Base-by-base conservation (phyloP, 306 rosid genomes). In the Lathyrus sativus region DNA sequence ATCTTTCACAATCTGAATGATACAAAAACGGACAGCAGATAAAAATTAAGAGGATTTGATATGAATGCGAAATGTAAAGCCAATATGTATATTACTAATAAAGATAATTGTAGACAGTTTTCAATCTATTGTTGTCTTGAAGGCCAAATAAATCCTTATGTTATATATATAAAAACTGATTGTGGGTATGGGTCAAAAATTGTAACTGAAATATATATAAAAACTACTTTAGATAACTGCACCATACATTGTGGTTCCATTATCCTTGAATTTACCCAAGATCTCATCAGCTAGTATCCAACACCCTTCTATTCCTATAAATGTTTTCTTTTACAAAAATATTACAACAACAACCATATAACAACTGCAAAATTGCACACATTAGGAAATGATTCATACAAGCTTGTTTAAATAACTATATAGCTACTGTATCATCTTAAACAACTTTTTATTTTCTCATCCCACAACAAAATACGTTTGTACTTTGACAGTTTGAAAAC, bases 1-100 rank as follows among this genome's bases (percentile, higher is more conserved):
- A 39, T 95, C 99, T 2, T 82, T 85, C 68, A 95, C 99, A 66
- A 95, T 95, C 97, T 95, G 86, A 57, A 83, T 37, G 63, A 33
- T 56, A 33, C 63, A 48, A 70, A 60, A 46, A 64, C 73, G 10
- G 18, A 60, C 4, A 71, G 56, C 41, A 70, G 38, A 56, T 67
- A 62, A 61, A 70, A 51, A 50, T 18, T n/a, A 39, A 33, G n/a
- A 50, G 62, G 43, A 44, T 44, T 29, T 31, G 13, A 35, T 28
- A 83, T 43, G 73, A 39, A 66, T 64, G 33, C 33, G 51, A 45
- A 68, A 58, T 24, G 60, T 56, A 77, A n/a, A 13, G 28, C 48
- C 28, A 66, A 59, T 68, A 54, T 41, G 50, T 64, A 66, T 49
- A 54, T 15, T 62, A 76, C 7, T 56, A n/a, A 49, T 54, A 49